A percentile compares a stretch with the other conserved stretches of the same genome.
Evolutionary conservation across 805 yeast species (phyloP).

Genomic region (Starmera dryadoides): DNA sequence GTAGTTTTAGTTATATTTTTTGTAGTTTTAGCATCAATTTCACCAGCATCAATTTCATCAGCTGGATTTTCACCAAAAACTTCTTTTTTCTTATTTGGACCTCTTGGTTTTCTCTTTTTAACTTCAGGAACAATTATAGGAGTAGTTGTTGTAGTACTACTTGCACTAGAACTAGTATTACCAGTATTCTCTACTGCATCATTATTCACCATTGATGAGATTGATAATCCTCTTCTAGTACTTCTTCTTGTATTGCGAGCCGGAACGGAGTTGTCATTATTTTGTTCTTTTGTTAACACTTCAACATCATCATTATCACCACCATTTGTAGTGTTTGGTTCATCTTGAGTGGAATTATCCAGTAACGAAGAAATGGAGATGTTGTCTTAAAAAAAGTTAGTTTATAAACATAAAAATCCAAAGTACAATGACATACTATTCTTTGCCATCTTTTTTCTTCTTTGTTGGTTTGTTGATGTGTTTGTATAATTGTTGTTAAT

Average conservation of each 20-base stretch:
- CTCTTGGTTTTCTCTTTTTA: conserved; percentile 4
- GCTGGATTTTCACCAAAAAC: too few relatives aligned
- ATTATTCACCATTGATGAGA: not conserved
- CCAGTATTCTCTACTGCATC: not conserved
- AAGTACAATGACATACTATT: not conserved
- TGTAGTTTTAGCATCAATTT: not conserved
- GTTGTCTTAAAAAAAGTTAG: not conserved
- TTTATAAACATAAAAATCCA: not conserved
- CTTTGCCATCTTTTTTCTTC: not conserved
- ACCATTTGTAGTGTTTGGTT: too few relatives aligned
- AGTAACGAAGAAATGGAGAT: conserved; percentile 10
- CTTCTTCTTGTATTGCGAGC: not conserved
- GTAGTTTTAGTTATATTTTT: not conserved
- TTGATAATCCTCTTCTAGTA: not conserved
- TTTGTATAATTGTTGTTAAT: too few relatives aligned
- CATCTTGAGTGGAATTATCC: not conserved
- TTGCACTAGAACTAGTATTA: too few relatives aligned
- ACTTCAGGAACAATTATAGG: not conserved
- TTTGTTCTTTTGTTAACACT: not conserved
- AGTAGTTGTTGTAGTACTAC: not conserved
- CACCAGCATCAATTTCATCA: too few relatives aligned
- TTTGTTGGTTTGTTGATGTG: not conserved
- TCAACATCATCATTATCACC: not conserved
- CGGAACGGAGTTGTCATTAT: not conserved
- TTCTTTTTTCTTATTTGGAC: conserved; percentile 1